Percentiles rank a stretch among this genome's conserved stretches.
These are phyloP conservation scores for Onygenales sp. DNA, from an alignment of 2,329 filamentous ascomycete genomes.

Conservation along the genomic window DNA sequence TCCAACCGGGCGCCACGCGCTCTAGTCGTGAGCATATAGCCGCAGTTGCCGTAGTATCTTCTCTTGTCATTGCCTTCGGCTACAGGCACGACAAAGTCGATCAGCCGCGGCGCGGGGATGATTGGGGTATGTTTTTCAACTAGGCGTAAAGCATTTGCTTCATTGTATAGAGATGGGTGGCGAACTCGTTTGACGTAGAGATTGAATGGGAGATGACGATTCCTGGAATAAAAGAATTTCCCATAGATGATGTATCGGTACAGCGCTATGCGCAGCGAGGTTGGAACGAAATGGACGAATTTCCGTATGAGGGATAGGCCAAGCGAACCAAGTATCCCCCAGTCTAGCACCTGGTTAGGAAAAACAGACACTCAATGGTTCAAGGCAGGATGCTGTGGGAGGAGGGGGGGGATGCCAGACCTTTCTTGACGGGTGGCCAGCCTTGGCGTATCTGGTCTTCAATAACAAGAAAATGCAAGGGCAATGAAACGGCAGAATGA, in stretches of 20 bases:
- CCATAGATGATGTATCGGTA: not conserved
- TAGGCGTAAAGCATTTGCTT: slow-evolving; percentile 8
- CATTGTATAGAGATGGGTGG: slow-evolving; percentile 4
- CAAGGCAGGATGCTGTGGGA: not conserved
- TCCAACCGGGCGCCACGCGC: slow-evolving; percentile 5
- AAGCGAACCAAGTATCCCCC: not conserved
- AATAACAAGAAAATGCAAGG: not conserved
- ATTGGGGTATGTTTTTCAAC: slow-evolving; percentile 7
- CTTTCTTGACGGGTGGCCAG: not conserved
- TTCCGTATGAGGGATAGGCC: not conserved
- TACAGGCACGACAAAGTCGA: slow-evolving; percentile 6
- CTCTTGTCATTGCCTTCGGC: not conserved
- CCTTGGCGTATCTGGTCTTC: not conserved
- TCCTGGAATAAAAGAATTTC: slow-evolving; percentile 2
- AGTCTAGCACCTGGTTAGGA: not conserved
- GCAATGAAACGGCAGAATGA: not conserved
- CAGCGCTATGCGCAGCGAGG: not conserved
- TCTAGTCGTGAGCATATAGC: slow-evolving; percentile 10
- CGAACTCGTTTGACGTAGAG: slow-evolving; percentile 6
- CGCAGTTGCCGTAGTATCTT: not conserved
- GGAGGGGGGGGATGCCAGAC: not conserved
- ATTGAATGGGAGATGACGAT: slow-evolving; percentile 7
- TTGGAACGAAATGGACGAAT: not conserved
- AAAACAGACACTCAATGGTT: not conserved
- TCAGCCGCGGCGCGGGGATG: slow-evolving; percentile 8